These are phyloP conservation scores for Penicillium paxilli DNA, from an alignment of 495 filamentous ascomycete genomes.

Conservation along the genomic window DNA sequence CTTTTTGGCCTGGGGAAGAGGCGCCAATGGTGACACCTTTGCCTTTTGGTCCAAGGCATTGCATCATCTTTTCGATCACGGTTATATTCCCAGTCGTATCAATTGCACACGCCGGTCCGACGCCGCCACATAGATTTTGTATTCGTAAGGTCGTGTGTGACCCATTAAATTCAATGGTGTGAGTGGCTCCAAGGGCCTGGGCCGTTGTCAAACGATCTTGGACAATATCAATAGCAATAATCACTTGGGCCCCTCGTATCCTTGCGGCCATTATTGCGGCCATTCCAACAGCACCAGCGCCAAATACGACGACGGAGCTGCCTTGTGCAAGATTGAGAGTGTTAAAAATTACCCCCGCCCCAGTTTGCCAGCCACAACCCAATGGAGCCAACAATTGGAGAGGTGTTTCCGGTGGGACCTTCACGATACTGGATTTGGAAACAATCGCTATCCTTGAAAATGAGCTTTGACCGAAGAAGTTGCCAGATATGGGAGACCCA, in stretches of 20 bases:
- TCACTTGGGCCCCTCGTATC: conserved; percentile 19
- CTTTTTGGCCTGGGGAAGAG: conserved; percentile 11
- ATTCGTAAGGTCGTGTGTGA: background rate
- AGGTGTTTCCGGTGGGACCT: conserved; percentile 23
- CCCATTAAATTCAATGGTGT: conserved; percentile 21
- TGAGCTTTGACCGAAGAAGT: background rate
- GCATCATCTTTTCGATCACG: conserved; percentile 16
- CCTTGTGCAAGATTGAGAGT: conserved; percentile 18
- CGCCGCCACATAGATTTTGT: conserved; percentile 3
- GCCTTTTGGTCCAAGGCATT: conserved; percentile 14
- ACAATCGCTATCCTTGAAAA: background rate
- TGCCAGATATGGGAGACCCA: background rate
- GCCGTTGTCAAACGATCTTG: conserved; percentile 35
- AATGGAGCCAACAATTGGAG: conserved; percentile 36
- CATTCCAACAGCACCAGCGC: conserved; percentile 38
- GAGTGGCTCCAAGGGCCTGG: conserved; percentile 38
- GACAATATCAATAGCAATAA: conserved; percentile 40
- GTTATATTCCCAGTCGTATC: conserved; percentile 15
- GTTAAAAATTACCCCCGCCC: conserved; percentile 37
- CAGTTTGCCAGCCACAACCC: conserved; percentile 46
- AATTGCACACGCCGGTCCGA: conserved; percentile 12
- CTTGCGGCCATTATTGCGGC: conserved; percentile 32
- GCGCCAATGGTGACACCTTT: conserved; percentile 13
- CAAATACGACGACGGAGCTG: conserved; percentile 30
- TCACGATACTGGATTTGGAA: conserved; percentile 33